A percentile compares a stretch with the other conserved stretches of the same genome.
Conservation (phyloP, 768 basidiomycete species). For the Suillus subaureus region DNA sequence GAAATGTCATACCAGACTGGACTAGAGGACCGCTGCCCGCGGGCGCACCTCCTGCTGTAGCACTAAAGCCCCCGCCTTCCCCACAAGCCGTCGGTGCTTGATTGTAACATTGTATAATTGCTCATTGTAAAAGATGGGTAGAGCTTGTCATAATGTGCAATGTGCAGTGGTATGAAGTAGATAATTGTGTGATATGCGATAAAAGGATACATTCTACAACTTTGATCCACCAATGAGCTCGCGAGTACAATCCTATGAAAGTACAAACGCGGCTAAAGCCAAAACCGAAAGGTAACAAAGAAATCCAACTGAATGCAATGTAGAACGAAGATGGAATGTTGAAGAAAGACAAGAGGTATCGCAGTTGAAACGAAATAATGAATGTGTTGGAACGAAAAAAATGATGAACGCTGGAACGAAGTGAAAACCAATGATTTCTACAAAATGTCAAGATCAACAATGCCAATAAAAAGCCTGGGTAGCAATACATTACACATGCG, state of each 20-base stretch:
- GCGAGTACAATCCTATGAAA: slow-evolving; percentile 3
- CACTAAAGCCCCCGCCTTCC: slow-evolving; percentile 16
- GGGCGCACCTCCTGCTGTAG: slow-evolving; percentile 64
- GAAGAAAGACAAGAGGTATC: neutral
- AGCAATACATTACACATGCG: slow-evolving; percentile 9
- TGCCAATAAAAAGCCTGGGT: slow-evolving; percentile 9
- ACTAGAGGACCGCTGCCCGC: slow-evolving; percentile 61
- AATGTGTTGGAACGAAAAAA: neutral
- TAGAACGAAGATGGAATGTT: neutral
- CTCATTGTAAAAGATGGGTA: slow-evolving; percentile 6
- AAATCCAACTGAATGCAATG: slow-evolving; percentile 6
- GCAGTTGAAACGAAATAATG: neutral
- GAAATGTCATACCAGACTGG: slow-evolving; percentile 78
- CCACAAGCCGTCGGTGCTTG: slow-evolving; percentile 39
- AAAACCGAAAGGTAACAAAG: neutral
- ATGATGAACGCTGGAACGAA: neutral
- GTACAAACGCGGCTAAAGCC: slow-evolving; percentile 6
- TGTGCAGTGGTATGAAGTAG: neutral
- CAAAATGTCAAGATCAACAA: slow-evolving; percentile 7
- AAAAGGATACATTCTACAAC: slow-evolving; percentile 12
- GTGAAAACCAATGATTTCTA: slow-evolving; percentile 11
- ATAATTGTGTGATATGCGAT: slow-evolving; percentile 6
- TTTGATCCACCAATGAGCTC: slow-evolving; percentile 2
- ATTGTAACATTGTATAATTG: slow-evolving; percentile 19
- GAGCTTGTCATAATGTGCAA: neutral